Base-by-base conservation (phyloP, 2,329 filamentous ascomycete genomes). In the Graphiopsis chlorocephala region DNA sequence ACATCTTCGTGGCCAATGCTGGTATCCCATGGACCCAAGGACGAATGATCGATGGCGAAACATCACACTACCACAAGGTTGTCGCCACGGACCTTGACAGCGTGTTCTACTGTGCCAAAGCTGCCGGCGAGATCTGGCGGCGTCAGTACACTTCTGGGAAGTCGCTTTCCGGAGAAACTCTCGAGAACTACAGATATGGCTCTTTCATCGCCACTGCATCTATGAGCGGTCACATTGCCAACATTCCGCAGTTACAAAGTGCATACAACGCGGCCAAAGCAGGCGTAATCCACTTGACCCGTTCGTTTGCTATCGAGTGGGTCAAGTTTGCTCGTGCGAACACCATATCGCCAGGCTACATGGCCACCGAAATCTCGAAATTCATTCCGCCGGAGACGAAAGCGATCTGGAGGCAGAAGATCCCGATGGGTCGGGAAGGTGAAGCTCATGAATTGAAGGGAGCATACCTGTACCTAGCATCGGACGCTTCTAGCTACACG, bases 401-500 rank as follows among this genome's bases (percentile, higher is more conserved):
- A 83, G 82, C 85, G 52, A 82, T 90, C 65, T 93, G 91, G 89
- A 87, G 86, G 74, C 86, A 88, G 72, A 93, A 90, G 84, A 93
- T 89, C 47, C 90, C 90, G 11, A 90, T 95, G 87, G 90, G 86
- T 56, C 85, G 92, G 69, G 89, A 93, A 74, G 92, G 89, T 11
- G 82, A 88, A 68, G 81, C 86, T 2, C 85, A 86, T 66, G 92
- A 96, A 81, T 82, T 96, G 71, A 93, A 94, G 81, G 92, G 91
- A 23, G 89, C 89, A 20, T 96, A 90, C 76, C 78, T 96, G 56
- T 95, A 93, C 78, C 82, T 96, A 64, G 90, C 90, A 20, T 91
- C 88, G 15, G 91, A 96, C 77, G 91, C 91, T 4, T 86, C 89
- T n/a, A 90, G 87, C 62, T 96, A 92, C 79, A 92, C 89, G 20